Conservation (phyloP, 371 early-diverging fungal genomes). For the Mortierella sp. region DNA sequence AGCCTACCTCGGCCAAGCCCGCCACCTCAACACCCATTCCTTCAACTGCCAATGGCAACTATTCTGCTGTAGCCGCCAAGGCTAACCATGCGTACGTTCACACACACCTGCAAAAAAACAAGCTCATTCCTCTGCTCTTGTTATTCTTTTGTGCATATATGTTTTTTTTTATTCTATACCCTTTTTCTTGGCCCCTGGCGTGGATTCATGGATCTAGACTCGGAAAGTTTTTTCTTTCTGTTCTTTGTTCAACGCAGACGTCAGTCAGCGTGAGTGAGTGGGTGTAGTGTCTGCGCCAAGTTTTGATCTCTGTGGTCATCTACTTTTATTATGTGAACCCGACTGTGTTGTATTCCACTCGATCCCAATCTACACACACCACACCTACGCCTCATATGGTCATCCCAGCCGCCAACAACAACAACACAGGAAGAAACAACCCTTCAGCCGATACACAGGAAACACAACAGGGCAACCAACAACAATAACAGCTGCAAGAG, state of each 20-base stretch:
- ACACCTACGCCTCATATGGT: not conserved
- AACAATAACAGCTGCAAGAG: not conserved
- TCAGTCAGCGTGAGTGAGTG: not conserved
- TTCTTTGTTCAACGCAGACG: not conserved
- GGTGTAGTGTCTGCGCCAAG: not conserved
- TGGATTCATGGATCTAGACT: constrained; percentile 9
- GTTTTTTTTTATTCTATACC: not conserved
- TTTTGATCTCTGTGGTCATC: not conserved
- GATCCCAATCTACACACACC: constrained; percentile 5
- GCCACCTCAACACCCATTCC: constrained; percentile 18
- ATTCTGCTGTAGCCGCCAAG: constrained; percentile 57
- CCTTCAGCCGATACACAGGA: not conserved
- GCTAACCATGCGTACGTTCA: constrained; percentile 49
- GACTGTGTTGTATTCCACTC: not conserved
- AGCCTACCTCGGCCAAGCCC: constrained; percentile 12
- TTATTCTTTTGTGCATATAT: not conserved
- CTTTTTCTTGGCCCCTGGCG: too few species aligned
- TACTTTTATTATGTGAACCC: not conserved
- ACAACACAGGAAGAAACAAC: not conserved
- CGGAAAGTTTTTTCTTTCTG: not conserved
- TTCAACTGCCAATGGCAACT: constrained; percentile 50
- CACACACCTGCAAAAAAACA: not conserved
- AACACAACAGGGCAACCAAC: not conserved
- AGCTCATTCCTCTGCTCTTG: not conserved
- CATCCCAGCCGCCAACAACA: not conserved